phyloP scores from a whole-genome alignment of 106 monocot species.

The Amphibolis antarctica region DNA sequence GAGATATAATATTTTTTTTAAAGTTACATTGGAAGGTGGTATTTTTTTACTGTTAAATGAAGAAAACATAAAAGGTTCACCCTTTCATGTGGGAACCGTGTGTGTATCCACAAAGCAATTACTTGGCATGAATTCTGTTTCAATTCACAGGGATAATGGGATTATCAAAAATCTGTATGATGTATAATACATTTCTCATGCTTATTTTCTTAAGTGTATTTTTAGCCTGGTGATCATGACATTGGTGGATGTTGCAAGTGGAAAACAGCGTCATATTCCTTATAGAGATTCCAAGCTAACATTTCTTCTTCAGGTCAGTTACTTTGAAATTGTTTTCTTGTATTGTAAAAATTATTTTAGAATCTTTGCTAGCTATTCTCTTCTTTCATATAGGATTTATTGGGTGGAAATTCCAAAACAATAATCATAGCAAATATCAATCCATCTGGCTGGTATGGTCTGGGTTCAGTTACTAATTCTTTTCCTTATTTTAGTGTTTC shows the following conservation, averaged over 20 bases:
- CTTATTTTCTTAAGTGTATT: not conserved
- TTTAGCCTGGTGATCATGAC: constrained; percentile 63
- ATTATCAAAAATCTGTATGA: not conserved
- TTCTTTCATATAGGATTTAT: constrained; percentile 47
- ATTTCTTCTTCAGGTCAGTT: constrained; percentile 66
- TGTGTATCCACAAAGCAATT: too few relatives aligned
- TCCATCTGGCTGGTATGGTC: constrained; percentile 50
- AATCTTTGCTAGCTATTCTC: not conserved
- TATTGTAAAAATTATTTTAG: not conserved
- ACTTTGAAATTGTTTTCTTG: not conserved
- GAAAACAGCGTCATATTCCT: constrained; percentile 58
- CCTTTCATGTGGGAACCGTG: too few relatives aligned
- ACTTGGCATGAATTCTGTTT: too few relatives aligned
- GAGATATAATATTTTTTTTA: too few relatives aligned
- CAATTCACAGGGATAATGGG: too few relatives aligned
- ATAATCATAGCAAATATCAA: constrained; percentile 61
- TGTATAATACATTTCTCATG: not conserved
- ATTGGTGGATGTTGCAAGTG: constrained; percentile 59
- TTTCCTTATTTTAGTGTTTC: not conserved
- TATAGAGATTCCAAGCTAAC: constrained; percentile 71
- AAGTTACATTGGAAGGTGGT: too few relatives aligned
- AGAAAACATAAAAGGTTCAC: too few relatives aligned
- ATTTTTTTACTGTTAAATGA: too few relatives aligned
- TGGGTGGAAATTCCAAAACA: constrained; percentile 82
- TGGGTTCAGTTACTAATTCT: not conserved